Percentiles rank a stretch among this genome's conserved stretches.
Conservation (phyloP, 345 rosid species). For the Balakata baccata region DNA sequence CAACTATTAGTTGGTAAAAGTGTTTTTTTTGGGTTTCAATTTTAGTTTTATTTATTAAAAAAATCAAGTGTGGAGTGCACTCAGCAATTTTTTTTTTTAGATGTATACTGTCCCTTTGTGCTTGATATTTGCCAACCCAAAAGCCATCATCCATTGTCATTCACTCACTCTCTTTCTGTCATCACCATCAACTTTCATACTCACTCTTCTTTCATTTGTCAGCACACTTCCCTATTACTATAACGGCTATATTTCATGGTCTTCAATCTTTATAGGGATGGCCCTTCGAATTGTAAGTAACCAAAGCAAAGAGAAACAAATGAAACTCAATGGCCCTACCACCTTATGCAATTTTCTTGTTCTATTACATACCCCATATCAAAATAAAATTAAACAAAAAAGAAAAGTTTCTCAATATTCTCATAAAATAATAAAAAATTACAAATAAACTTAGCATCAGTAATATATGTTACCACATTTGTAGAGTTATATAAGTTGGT, state of each 20-base stretch:
- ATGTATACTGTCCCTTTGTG: background rate
- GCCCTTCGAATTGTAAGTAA: background rate
- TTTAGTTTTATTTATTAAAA: no score
- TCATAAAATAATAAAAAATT: no score
- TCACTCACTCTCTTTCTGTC: background rate
- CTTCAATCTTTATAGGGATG: background rate
- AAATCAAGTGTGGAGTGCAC: no score
- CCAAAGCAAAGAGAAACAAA: background rate
- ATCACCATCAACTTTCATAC: background rate
- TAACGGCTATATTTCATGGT: constrained; percentile 29
- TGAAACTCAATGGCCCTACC: constrained; percentile 1
- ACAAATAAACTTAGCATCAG: no score
- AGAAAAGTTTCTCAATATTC: no score
- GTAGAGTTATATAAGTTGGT: no score
- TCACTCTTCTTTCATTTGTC: background rate
- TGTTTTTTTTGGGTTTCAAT: no score
- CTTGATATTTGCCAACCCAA: background rate
- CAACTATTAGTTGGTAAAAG: no score
- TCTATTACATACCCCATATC: background rate
- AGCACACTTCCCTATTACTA: background rate
- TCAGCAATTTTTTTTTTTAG: no score
- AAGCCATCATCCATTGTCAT: background rate
- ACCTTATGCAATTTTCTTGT: background rate
- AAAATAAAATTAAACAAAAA: background rate
- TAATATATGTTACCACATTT: no score